Percentiles rank a stretch among this genome's conserved stretches.
Conservation (phyloP, 352 stramenopile genomes). For the Thraustochytrium striatum region DNA sequence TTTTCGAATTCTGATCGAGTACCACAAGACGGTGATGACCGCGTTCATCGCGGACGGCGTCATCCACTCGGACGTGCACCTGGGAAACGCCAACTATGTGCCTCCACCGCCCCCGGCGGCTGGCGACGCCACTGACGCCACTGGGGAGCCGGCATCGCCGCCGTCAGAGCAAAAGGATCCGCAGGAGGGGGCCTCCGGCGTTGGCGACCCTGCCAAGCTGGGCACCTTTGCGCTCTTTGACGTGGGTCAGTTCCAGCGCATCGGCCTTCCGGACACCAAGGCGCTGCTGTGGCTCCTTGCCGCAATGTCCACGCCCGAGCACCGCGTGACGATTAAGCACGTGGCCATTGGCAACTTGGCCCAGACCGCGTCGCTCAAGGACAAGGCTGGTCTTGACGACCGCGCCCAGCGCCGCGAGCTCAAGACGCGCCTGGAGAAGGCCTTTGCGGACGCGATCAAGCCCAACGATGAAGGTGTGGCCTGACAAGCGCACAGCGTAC, state of each 20-base stretch:
- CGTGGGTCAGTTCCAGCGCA: slow-evolving; percentile 48
- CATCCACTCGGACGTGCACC: slow-evolving; percentile 49
- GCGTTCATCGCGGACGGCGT: slow-evolving; percentile 44
- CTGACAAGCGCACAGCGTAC: slow-evolving; percentile 42
- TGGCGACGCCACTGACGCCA: background rate
- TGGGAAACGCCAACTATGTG: slow-evolving; percentile 42
- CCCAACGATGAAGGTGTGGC: slow-evolving; percentile 29
- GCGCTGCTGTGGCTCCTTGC: slow-evolving; percentile 43
- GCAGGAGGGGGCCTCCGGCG: background rate
- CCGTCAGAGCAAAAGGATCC: too few species aligned
- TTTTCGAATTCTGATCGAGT: slow-evolving; percentile 43
- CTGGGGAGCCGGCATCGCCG: too few species aligned
- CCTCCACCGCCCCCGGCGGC: background rate
- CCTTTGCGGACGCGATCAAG: slow-evolving; percentile 33
- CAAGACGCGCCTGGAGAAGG: background rate
- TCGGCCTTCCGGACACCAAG: slow-evolving; percentile 42
- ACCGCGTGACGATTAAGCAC: background rate
- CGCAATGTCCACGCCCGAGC: slow-evolving; percentile 16
- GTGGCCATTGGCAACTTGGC: slow-evolving; percentile 34
- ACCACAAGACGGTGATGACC: slow-evolving; percentile 36
- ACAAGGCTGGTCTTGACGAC: background rate
- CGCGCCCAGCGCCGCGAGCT: slow-evolving; percentile 22
- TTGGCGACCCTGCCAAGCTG: background rate
- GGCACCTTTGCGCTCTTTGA: slow-evolving; percentile 42
- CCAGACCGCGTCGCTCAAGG: background rate